phyloP scores from a whole-genome alignment of 306 rosid species.

The Cucurbita argyrosperma region DNA sequence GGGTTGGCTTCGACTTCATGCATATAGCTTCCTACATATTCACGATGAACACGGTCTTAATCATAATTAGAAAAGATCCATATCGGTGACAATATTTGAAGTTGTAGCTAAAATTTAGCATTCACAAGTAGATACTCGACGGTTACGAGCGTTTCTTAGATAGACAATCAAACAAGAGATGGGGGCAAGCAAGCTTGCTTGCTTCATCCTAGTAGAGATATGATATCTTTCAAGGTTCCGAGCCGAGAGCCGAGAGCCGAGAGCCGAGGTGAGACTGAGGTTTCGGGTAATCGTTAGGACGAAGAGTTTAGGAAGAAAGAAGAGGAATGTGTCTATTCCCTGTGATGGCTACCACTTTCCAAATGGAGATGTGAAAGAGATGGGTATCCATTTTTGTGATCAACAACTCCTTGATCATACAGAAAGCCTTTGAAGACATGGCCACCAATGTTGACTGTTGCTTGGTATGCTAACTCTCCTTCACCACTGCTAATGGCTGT shows the following conservation, averaged over 20 bases:
- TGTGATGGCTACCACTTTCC: slow-evolving; percentile 32
- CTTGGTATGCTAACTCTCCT: slow-evolving; percentile 55
- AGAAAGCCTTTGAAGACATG: slow-evolving; percentile 73
- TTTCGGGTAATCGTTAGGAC: neutral
- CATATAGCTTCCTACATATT: no score
- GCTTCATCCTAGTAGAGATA: neutral
- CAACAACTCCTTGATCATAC: slow-evolving; percentile 60
- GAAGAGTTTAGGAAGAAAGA: slow-evolving; percentile 12
- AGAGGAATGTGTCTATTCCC: slow-evolving; percentile 28
- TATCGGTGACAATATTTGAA: neutral
- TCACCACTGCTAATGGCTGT: slow-evolving; percentile 53
- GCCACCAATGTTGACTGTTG: slow-evolving; percentile 63
- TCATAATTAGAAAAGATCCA: neutral
- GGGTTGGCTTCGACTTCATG: neutral
- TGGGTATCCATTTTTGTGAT: slow-evolving; percentile 24
- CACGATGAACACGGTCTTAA: no score
- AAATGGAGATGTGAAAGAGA: slow-evolving; percentile 37
- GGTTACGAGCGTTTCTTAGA: neutral
- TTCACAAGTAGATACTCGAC: neutral
- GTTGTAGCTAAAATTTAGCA: neutral
- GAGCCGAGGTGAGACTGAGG: neutral
- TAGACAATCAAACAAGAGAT: neutral
- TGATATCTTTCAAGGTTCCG: neutral
- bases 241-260: no score
- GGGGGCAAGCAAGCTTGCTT: neutral